Conservation (phyloP, 768 basidiomycete species). For the Russula earlei region DNA sequence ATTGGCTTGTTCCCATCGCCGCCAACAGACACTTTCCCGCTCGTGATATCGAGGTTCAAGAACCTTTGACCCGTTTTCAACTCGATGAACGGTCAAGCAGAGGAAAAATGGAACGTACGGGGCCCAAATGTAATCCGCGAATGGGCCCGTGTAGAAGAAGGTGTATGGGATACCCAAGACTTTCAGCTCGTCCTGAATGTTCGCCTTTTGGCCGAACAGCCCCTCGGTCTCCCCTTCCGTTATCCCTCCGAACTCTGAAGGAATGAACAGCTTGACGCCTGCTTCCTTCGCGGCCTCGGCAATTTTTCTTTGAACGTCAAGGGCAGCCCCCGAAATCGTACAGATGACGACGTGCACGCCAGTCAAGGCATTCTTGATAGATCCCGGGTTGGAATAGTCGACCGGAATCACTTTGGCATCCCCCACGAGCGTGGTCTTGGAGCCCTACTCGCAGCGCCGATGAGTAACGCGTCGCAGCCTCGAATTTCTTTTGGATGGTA, state of each 20-base stretch:
- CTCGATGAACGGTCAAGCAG: background rate
- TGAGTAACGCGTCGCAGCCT: background rate
- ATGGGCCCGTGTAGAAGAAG: constrained; percentile 18
- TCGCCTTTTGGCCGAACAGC: background rate
- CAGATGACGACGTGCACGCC: constrained; percentile 16
- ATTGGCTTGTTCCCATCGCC: constrained; percentile 13
- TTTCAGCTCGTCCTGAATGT: constrained; percentile 2
- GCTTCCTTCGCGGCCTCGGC: constrained; percentile 22
- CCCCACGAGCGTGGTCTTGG: background rate
- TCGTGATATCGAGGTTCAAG: constrained; percentile 9
- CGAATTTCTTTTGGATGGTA: too few relatives aligned
- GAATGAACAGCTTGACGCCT: constrained; percentile 27
- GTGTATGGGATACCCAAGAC: constrained; percentile 11
- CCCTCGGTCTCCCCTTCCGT: constrained; percentile 14
- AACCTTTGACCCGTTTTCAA: background rate
- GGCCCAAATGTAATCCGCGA: constrained; percentile 7
- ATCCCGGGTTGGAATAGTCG: constrained; percentile 9
- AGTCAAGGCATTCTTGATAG: constrained; percentile 8
- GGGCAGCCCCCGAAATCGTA: constrained; percentile 1
- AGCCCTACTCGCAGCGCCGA: background rate
- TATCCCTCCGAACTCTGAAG: constrained; percentile 25
- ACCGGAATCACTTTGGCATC: constrained; percentile 9
- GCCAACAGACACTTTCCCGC: constrained; percentile 15
- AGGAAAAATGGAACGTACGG: background rate
- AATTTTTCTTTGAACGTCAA: constrained; percentile 17